These are phyloP conservation scores for Suillus cothurnatus DNA, from an alignment of 768 basidiomycete genomes.

Conservation along the genomic window DNA sequence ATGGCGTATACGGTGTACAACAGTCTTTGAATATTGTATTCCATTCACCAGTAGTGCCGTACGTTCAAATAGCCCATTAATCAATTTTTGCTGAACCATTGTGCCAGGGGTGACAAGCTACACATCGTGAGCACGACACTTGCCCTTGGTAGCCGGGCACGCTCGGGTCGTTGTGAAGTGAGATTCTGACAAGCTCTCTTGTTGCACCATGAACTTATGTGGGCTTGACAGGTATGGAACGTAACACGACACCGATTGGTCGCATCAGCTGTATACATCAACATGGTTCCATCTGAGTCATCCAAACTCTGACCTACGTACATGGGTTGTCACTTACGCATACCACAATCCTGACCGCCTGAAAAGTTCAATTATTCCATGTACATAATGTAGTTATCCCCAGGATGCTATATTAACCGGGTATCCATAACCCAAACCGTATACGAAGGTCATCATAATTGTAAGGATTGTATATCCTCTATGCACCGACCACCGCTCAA, in stretches of 20 bases:
- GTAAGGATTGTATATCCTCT: too few species aligned
- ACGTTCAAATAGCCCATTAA: conserved; percentile 16
- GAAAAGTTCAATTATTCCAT: neutral
- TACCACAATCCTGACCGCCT: neutral
- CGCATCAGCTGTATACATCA: conserved; percentile 56
- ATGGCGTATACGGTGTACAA: conserved; percentile 40
- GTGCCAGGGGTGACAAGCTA: conserved; percentile 47
- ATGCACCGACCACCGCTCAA: too few species aligned
- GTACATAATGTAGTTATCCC: neutral
- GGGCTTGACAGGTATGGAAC: conserved; percentile 54
- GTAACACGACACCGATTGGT: conserved; percentile 51
- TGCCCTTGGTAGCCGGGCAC: conserved; percentile 46
- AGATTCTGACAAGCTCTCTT: neutral
- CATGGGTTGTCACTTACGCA: neutral
- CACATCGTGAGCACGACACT: conserved; percentile 56
- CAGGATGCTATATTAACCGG: neutral
- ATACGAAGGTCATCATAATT: conserved; percentile 2
- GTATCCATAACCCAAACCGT: neutral
- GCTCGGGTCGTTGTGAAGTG: conserved; percentile 55
- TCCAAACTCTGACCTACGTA: conserved; percentile 15
- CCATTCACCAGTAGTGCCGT: conserved; percentile 44
- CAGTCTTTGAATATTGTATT: conserved; percentile 47
- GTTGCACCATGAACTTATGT: neutral
- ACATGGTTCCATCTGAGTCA: conserved; percentile 48
- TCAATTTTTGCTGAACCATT: neutral